These are phyloP conservation scores for Daldinia bambusicola DNA, from an alignment of 495 filamentous ascomycete genomes.

Conservation along the genomic window DNA sequence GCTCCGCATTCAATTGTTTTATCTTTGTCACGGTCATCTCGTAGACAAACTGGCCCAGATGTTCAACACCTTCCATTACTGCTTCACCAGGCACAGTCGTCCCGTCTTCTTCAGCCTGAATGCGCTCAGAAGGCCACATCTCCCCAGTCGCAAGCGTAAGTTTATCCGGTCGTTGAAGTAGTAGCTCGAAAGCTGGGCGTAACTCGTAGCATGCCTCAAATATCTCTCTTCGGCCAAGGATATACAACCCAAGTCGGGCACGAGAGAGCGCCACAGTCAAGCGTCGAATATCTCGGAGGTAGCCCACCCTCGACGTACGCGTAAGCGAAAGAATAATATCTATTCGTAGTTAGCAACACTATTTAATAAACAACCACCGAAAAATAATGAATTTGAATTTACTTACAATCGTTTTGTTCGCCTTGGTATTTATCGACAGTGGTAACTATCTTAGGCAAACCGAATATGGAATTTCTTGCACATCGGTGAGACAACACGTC, in stretches of 20 bases:
- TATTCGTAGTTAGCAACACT: conserved; percentile 53
- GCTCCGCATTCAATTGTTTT: conserved; percentile 58
- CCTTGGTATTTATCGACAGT: conserved; percentile 99
- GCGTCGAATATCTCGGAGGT: conserved; percentile 91
- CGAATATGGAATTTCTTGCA: conserved; percentile 83
- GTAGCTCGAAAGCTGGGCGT: conserved; percentile 79
- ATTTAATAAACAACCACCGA: neutral
- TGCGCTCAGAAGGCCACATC: conserved; percentile 78
- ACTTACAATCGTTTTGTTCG: conserved; percentile 98
- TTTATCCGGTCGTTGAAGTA: conserved; percentile 79
- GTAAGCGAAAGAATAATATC: conserved; percentile 93
- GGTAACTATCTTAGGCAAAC: conserved; percentile 86
- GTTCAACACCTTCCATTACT: conserved; percentile 90
- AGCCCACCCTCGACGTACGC: conserved; percentile 88
- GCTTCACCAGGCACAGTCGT: conserved; percentile 59
- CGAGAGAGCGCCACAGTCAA: conserved; percentile 97
- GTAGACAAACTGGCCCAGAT: conserved; percentile 95
- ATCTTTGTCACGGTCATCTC: conserved; percentile 94
- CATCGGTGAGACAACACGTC: conserved; percentile 92
- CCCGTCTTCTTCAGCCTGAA: conserved; percentile 66
- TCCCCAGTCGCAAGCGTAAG: conserved; percentile 84
- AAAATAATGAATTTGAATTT: neutral
- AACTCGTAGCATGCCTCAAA: conserved; percentile 92
- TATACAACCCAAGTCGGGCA: conserved; percentile 89
- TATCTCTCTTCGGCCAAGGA: conserved; percentile 88